Base-by-base conservation (phyloP, 192 early-diverging fungal genomes). In the Mortierella claussenii region DNA sequence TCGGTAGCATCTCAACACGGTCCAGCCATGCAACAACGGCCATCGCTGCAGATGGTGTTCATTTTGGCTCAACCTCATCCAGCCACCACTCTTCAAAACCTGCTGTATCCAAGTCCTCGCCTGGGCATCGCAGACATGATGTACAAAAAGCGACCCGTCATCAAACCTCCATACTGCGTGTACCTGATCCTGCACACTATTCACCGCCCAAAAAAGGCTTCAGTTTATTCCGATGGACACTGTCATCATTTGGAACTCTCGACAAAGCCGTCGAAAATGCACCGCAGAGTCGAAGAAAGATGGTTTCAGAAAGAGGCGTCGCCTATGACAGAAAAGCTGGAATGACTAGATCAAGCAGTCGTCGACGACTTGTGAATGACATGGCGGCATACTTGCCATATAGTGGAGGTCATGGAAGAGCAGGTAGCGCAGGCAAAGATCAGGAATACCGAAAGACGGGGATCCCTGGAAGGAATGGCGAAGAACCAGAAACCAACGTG, bases 401-500 rank as follows among this genome's bases (percentile, higher is more conserved):
- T 32, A 44, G 40, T 27, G 28, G 49, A 40, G 47, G 48, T 17
- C 21, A 46, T 12, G n/a, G 18, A 44, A 47, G n/a, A 20, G 52
- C n/a, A n/a, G n/a, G n/a, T n/a, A n/a, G n/a, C n/a, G n/a, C n/a
- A n/a, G n/a, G n/a, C n/a, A n/a, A 23, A 28, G 24, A 23, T 27
- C n/a, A 31, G 24, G 24, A 40, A 12, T 47, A 21, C 4, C 47
- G 43, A 9, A 75, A 61, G 50, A 66, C 71, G 2, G 71, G 71
- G 1, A 30, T 54, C 24, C 71, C 71, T 17, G 71, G 63, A 1
- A 36, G 40, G 40, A 55, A 60, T 26, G 71, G 71, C 0, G 71
- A 66, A 27, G 71, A 75, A 31, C 71, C 71, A 5, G 71, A 75
- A 51, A 75, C 71, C 21, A 36, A 75, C 33, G 17, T 58, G 13